These are phyloP conservation scores for Lasiosphaeriaceae sp. DNA, from an alignment of 495 filamentous ascomycete species.

Conservation along the genomic window DNA sequence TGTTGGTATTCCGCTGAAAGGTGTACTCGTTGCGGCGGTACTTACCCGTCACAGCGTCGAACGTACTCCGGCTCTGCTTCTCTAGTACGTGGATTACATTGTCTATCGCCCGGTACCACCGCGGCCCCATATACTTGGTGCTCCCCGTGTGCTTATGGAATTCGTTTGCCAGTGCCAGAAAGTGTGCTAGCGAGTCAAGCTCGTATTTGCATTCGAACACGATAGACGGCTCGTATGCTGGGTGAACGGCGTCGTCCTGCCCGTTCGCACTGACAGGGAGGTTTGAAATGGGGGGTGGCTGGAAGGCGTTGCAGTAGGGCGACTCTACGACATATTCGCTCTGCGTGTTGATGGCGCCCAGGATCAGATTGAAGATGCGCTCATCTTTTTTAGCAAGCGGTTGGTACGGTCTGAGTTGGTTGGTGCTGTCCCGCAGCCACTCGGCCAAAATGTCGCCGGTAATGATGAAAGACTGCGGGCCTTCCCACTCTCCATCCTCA, in stretches of 20 bases:
- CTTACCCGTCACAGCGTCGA: slow-evolving; percentile 57
- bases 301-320: slow-evolving; percentile 98
- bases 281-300: slow-evolving; percentile 80
- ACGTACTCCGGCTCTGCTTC: slow-evolving; percentile 75
- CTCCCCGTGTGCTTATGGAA: slow-evolving; percentile 79
- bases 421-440: slow-evolving; percentile 96
- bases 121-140: slow-evolving; percentile 67
- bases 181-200: slow-evolving; percentile 90
- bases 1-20: slow-evolving; percentile 73
- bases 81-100: slow-evolving; percentile 70
- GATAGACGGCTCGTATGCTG: slow-evolving; percentile 71
- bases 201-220: slow-evolving; percentile 99
- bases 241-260: slow-evolving; percentile 80
- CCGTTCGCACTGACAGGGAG: slow-evolving; percentile 65
- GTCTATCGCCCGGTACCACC: slow-evolving; percentile 78
- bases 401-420: slow-evolving; percentile 90
- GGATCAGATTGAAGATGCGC: slow-evolving; percentile 69
- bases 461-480: slow-evolving; percentile 89
- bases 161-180: slow-evolving; percentile 79
- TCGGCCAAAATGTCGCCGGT: slow-evolving; percentile 99
- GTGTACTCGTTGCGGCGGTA: slow-evolving; percentile 75
- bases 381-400: slow-evolving; percentile 74
- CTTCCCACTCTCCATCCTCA: slow-evolving; percentile 66
- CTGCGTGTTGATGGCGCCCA: slow-evolving; percentile 96
- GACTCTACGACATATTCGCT: slow-evolving; percentile 89